Percentiles rank a stretch among this genome's conserved stretches.
Conservation (phyloP, 768 basidiomycete species). For the Boletellus ananas region DNA sequence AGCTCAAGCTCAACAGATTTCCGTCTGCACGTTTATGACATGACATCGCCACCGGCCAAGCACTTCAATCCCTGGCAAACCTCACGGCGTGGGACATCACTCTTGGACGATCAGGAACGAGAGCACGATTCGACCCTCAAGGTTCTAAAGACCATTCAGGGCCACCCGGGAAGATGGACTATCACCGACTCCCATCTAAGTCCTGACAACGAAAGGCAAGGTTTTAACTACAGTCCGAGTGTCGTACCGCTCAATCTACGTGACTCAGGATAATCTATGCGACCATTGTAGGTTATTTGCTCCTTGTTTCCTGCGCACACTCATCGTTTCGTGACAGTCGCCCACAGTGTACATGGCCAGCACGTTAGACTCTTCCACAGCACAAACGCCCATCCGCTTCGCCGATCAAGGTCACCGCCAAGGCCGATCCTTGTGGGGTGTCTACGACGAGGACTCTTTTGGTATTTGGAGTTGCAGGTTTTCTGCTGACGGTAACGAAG, state of each 20-base stretch:
- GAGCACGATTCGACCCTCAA: slow-evolving; percentile 50
- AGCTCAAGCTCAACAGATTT: slow-evolving; percentile 56
- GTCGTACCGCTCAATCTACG: slow-evolving; percentile 1
- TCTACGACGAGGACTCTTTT: slow-evolving; percentile 44
- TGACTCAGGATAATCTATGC: slow-evolving; percentile 81
- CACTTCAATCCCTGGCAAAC: slow-evolving; percentile 14
- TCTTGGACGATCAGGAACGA: slow-evolving; percentile 28
- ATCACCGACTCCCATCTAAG: slow-evolving; percentile 93
- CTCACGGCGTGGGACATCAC: slow-evolving; percentile 13
- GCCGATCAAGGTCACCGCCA: slow-evolving; percentile 42
- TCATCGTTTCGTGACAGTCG: slow-evolving; percentile 41
- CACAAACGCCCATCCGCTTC: slow-evolving; percentile 62
- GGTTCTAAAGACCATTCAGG: slow-evolving; percentile 64
- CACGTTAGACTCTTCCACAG: slow-evolving; percentile 56
- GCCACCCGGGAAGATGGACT: slow-evolving; percentile 80
- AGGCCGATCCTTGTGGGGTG: slow-evolving; percentile 30
- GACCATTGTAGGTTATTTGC: slow-evolving; percentile 55
- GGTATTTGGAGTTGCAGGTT: slow-evolving; percentile 95
- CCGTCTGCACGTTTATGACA: slow-evolving; percentile 83
- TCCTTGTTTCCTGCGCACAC: background rate
- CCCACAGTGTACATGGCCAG: slow-evolving; percentile 73
- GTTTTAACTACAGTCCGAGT: slow-evolving; percentile 47
- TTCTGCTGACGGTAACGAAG: slow-evolving; percentile 93
- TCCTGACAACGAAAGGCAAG: slow-evolving; percentile 79
- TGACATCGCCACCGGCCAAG: slow-evolving; percentile 44